Base-by-base conservation (phyloP, 352 stramenopile species). In the Phytophthora rubi region DNA sequence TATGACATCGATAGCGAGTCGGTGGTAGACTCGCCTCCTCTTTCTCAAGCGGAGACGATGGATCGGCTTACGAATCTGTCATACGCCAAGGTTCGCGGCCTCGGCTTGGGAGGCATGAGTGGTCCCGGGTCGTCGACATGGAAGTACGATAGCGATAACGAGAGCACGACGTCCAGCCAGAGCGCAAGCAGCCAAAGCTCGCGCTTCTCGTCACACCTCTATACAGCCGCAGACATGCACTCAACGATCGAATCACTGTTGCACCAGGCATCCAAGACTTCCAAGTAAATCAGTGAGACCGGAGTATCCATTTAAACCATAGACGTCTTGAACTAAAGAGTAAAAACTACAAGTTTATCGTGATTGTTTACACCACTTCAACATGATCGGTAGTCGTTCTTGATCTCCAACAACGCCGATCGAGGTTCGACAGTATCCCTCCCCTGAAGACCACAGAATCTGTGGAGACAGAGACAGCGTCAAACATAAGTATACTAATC, bases 231-330 rank as follows among this genome's bases (percentile, higher is more conserved):
- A 16, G 83, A 90, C 52, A 77, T 92, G 44, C 79, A 93, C 35
- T 88, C 83, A 55, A 89, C 85, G 1, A 91, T 93, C 54, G 83
- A 92, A 62, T 91, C 83, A 48, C 73, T 93, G 62, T 56, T 93
- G 51, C 75, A 92, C 4, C 83, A 90, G 53, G 79, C 80, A 10
- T 89, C 83, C 9, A 78, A 88, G 60, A 93, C 86, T 35, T 93
- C 85, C 30, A 76, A 85, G 55, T 81, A 82, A 67, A 73, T 86
- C 61, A 81, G 76, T 23, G 65, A 83, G 55, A 85, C 73, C 15
- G 76, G 77, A 35, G 74, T 85, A 26, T 68, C 66, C 32, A 74
- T 85, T 33, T 85, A 80, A 63, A 60, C 5, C 39, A 44, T 49
- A 49, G 47, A 53, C 26, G 57, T 52, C 18, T 49, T 71, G 62